Base-by-base conservation (phyloP, 768 basidiomycete species). In the Aureoboletus auriporus region DNA sequence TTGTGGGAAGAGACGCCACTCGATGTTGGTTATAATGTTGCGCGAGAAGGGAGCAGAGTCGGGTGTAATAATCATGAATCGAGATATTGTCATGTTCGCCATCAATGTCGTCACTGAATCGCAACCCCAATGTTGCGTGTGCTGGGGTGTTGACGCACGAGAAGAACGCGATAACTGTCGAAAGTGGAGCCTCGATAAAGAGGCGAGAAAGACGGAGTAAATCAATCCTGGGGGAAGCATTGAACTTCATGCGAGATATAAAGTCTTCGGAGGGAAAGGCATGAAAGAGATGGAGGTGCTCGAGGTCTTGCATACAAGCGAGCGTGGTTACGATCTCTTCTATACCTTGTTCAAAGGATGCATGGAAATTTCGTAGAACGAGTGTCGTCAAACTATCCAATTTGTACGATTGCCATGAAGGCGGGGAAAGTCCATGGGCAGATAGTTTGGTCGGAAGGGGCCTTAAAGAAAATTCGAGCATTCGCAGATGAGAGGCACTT, bases 291-390 rank as follows among this genome's bases (percentile, higher is more conserved):
- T 67, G 58, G 2, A 75, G 62, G 7, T 52, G 51, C 39, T 59
- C 61, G 5, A 75, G 56, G 33, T 49, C n/a, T 8, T 67, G 69
- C 68, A 71, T 71, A 30, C 59, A 48, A 12, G 54, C 41, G 4
- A 77, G 62, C 9, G 56, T 58, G 26, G 60, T 46, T 7, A 8
- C 30, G 5, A 31, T 8, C 1, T 31, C 30, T 12, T 8, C 30
- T 9, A 31, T 31, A 5, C 12, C 12, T 5, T 9, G 30, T 31
- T 12, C 9, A 2, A 31, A 31, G 30, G 30, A 31, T 8, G 30
- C 3, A 31, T 8, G 30, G 12, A 31, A 9, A 5, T 8, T 2
- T 8, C 16, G 8, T 9, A 36, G 35, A 9, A 5, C 5, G 16
- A 36, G 35, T 16, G 35, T 36, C 13, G 35, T 36, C 16, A 36